Evolutionary conservation across 495 filamentous ascomycete genomes (phyloP), one percentile per base, ranked within the genome.

Genomic region (Astrothelium subdiscretum): DNA sequence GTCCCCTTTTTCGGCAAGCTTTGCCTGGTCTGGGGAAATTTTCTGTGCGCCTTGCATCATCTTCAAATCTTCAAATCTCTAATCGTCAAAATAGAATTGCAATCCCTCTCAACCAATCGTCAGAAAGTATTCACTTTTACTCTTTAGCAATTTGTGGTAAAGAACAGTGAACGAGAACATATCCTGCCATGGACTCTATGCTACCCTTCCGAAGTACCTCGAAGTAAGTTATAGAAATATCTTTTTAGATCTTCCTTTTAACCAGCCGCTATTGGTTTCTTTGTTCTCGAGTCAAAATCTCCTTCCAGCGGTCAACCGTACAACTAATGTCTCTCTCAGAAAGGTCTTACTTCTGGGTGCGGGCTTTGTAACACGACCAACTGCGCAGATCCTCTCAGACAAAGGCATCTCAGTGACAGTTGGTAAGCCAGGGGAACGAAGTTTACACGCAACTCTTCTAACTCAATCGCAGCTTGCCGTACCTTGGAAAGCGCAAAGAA

Each of bases 401-500:
- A 63, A 62, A n/a, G 63, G 68, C 22, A 62, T 70, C 32, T 20
- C 40, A 31, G 65, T 71, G 10, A 69, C 67, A 48, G 61, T 65
- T 29, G 48, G 48, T 54, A 20, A 54, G 24, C 11, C 15, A 54
- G 3, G 8, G 10, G 6, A 29, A 29, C 48, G 2, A 10, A 54
- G 29, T 26, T 29, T 11, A 12, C 8, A 29, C 29, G 18, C 58
- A 63, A 91, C 26, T 54, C 11, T 29, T 54, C 24, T 54, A 29
- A 26, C 15, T 8, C 2, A n/a, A 5, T 29, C 6, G n/a, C 8
- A 54, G 92, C 94, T 63, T 97, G 92, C 82, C 79, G 94, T 72
- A 96, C 89, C 31, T 80, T 95, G 20, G 81, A 87, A 61, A 83
- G 71, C 40, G 91, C 94, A 59, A 71, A 91, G 80, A 83, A 82